phyloP scores from a whole-genome alignment of 2,329 filamentous ascomycete genomes.

The Fusarium sp. region DNA sequence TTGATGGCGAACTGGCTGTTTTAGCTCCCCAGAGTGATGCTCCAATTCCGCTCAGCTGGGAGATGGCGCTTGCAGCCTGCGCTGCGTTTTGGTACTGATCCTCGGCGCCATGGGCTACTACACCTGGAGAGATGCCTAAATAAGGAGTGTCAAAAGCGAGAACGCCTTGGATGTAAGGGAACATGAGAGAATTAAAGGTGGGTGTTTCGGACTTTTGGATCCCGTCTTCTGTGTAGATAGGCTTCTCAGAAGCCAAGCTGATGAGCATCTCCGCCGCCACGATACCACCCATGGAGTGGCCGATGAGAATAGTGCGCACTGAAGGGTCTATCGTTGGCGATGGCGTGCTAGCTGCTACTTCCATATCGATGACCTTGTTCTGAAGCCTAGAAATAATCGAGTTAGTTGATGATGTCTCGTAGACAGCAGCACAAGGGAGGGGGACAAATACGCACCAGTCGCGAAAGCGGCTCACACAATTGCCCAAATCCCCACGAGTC shows the following conservation, averaged over 20 bases:
- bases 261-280: slow-evolving; percentile 91
- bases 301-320: slow-evolving; percentile 83
- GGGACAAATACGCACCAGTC: slow-evolving; percentile 71
- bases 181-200: slow-evolving; percentile 78
- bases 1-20: slow-evolving; percentile 45
- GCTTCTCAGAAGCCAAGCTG: slow-evolving; percentile 71
- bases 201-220: slow-evolving; percentile 54
- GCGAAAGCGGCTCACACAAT: slow-evolving; percentile 79
- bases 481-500: slow-evolving; percentile 80
- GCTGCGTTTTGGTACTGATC: slow-evolving; percentile 81
- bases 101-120: slow-evolving; percentile 89
- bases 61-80: slow-evolving; percentile 76
- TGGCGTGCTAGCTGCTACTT: slow-evolving; percentile 83
- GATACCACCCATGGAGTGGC: slow-evolving; percentile 94
- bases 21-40: slow-evolving; percentile 74
- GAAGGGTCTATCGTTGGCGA: slow-evolving; percentile 89
- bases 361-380: slow-evolving; percentile 93
- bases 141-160: slow-evolving; percentile 96
- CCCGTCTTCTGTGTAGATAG: slow-evolving; percentile 63
- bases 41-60: slow-evolving; percentile 74
- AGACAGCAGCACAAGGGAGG: not conserved
- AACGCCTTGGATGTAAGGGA: slow-evolving; percentile 91
- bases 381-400: slow-evolving; percentile 72
- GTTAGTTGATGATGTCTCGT: slow-evolving; percentile 2
- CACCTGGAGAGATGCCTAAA: slow-evolving; percentile 82